These are phyloP conservation scores for Candida awuae DNA, from an alignment of 805 yeast genomes.

Conservation along the genomic window DNA sequence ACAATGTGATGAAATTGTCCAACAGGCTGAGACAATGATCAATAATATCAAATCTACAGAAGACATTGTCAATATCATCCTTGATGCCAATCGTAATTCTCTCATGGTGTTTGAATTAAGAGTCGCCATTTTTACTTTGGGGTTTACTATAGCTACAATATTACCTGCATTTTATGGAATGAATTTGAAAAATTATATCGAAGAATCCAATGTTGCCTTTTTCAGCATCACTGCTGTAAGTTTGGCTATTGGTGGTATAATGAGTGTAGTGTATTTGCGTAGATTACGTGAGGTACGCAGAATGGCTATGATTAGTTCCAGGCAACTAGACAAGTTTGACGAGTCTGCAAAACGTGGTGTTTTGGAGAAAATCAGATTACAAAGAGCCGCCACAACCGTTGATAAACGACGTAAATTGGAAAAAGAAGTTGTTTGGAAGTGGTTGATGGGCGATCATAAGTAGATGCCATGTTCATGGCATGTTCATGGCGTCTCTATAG, in stretches of 20 bases:
- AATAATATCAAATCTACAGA: slow-evolving; percentile 85
- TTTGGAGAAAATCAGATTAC: slow-evolving; percentile 10
- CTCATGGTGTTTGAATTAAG: slow-evolving; percentile 80
- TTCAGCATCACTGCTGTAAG: slow-evolving; percentile 47
- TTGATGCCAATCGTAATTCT: slow-evolving; percentile 87
- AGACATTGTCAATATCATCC: slow-evolving; percentile 82
- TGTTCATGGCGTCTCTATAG: too few relatives aligned
- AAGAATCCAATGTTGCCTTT: slow-evolving; percentile 59
- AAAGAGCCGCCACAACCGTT: background rate
- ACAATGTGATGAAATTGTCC: slow-evolving; percentile 90
- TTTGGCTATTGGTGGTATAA: slow-evolving; percentile 41
- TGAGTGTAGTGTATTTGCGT: slow-evolving; percentile 50
- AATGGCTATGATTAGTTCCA: slow-evolving; percentile 49
- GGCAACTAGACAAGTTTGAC: slow-evolving; percentile 23
- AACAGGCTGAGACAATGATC: slow-evolving; percentile 74
- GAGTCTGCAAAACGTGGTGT: slow-evolving; percentile 15
- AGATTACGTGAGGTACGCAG: slow-evolving; percentile 55
- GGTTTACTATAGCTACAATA: slow-evolving; percentile 76
- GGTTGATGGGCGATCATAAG: slow-evolving; percentile 42
- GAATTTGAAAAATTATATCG: slow-evolving; percentile 74
- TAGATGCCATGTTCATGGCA: too few relatives aligned
- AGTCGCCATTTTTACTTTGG: slow-evolving; percentile 75
- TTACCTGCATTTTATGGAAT: slow-evolving; percentile 86
- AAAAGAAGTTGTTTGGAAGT: slow-evolving; percentile 46
- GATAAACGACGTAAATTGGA: slow-evolving; percentile 15